Evolutionary conservation across 306 rosid species (phyloP).

Genomic region (Pueraria montana): DNA sequence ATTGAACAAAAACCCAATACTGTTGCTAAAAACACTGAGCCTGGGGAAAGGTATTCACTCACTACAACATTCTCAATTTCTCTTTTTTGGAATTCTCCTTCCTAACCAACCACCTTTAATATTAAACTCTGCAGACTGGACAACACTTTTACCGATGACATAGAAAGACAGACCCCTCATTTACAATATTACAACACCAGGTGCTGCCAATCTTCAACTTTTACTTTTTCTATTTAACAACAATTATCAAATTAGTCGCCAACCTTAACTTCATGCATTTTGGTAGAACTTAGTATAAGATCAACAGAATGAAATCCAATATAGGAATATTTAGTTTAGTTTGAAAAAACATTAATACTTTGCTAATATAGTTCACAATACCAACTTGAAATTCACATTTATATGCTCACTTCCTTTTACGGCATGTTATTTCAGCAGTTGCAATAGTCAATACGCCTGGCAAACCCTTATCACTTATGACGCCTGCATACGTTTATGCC

Average conservation of each 20-base stretch:
- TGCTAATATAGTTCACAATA: slow-evolving; percentile 8
- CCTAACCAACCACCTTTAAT: slow-evolving; percentile 26
- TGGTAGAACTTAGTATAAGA: too few relatives aligned
- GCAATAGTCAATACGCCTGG: slow-evolving; percentile 91
- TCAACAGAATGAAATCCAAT: slow-evolving; percentile 35
- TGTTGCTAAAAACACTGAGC: slow-evolving; percentile 44
- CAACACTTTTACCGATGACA: slow-evolving; percentile 54
- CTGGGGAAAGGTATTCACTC: too few relatives aligned
- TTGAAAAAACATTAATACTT: slow-evolving; percentile 14
- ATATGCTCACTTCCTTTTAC: slow-evolving; percentile 28
- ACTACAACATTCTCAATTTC: too few relatives aligned
- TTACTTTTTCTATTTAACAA: slow-evolving; percentile 23
- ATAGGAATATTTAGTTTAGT: not conserved
- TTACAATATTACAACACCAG: slow-evolving; percentile 71
- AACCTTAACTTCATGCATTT: slow-evolving; percentile 34
- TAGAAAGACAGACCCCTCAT: slow-evolving; percentile 55
- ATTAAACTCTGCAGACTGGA: slow-evolving; percentile 57
- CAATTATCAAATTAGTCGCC: not conserved
- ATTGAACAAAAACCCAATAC: slow-evolving; percentile 52
- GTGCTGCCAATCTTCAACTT: slow-evolving; percentile 50
- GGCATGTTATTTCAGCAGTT: slow-evolving; percentile 52
- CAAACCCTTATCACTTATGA: slow-evolving; percentile 95
- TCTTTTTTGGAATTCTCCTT: not conserved
- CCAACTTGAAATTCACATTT: slow-evolving; percentile 37
- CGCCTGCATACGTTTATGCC: slow-evolving; percentile 92